Evolutionary conservation across 2,329 filamentous ascomycete species (phyloP), one percentile per base, ranked within the genome.

Genomic region (Fusarium incarnatum): DNA sequence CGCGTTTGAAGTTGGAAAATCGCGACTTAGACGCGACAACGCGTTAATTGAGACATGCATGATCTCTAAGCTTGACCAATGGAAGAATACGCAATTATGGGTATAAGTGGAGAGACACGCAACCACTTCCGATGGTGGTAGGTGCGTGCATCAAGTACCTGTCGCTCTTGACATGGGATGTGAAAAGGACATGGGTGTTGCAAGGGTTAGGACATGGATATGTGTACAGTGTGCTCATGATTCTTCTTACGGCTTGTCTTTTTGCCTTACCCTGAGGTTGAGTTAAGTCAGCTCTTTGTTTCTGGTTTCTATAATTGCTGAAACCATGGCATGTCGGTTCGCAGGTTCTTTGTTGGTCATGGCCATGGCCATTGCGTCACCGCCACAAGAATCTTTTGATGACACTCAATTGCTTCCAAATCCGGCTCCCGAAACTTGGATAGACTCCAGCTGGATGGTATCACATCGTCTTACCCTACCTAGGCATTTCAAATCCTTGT

Each of bases 51-150:
- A 68, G 49, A 60, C 41, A 52, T 68, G 58, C 50, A 46, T 60
- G 46, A 56, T 18, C 25, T 44, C 9, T 7, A 5, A 34, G 23
- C 4, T 3, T 44, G 54, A 5, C 72, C 72, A 74, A 75, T 74
- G 5, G 63, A 49, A 45, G 48, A 49, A 25, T 20, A 68, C 28
- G 32, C 22, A 47, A 27, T 20, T 8, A 45, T 56, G 60, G 67
- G 28, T 66, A 54, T 59, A 20, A 22, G 56, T 60, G 68, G 72
- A n/a, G 37, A 49, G 15, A 23, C 40, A 67, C 71, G 72, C 72
- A 74, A 59, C 60, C 72, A 75, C 72, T 74, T 74, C 72, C 72
- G 72, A 44, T 23, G 8, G 9, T 74, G 72, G 61, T 60, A 68
- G 46, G 66, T 75, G 72, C 72, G 55, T 68, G 45, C 67, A 64